These are phyloP conservation scores for Neurospora sublineolata DNA, from an alignment of 495 filamentous ascomycete species.

Conservation along the genomic window DNA sequence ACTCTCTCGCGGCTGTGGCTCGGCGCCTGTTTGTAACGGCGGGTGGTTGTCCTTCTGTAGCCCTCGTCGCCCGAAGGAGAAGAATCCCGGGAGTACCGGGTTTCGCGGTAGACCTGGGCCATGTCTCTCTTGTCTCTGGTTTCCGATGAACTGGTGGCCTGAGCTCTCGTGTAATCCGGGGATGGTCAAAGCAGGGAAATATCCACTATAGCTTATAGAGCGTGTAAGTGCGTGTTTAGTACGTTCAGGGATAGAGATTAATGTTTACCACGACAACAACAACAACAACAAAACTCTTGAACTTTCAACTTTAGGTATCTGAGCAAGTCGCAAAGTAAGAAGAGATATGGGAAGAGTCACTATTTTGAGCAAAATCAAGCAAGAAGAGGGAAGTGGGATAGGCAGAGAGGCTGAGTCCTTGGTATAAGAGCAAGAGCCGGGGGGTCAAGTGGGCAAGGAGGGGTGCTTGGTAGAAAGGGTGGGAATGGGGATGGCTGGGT, in stretches of 20 bases:
- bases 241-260: not conserved
- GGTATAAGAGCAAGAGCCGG: not conserved
- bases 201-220: not conserved
- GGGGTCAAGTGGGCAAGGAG: not conserved
- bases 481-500: not conserved
- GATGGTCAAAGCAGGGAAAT: not conserved
- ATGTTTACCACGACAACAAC: not conserved
- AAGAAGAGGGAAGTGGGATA: not conserved
- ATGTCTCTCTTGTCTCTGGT: conserved; percentile 9
- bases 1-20: conserved; percentile 29
- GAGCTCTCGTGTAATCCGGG: not conserved
- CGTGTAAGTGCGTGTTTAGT: not conserved
- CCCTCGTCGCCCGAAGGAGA: conserved; percentile 37
- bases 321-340: not conserved
- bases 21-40: conserved; percentile 41
- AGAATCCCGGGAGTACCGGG: conserved; percentile 35
- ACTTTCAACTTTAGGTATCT: not conserved
- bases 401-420: not conserved
- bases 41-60: conserved; percentile 39
- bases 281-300: no score
- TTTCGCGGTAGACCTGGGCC: conserved; percentile 38
- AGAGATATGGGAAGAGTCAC: not conserved
- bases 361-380: not conserved
- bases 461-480: not conserved
- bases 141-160: not conserved